phyloP scores from a whole-genome alignment of 305 asterid species.

The Rubia tinctorum region DNA sequence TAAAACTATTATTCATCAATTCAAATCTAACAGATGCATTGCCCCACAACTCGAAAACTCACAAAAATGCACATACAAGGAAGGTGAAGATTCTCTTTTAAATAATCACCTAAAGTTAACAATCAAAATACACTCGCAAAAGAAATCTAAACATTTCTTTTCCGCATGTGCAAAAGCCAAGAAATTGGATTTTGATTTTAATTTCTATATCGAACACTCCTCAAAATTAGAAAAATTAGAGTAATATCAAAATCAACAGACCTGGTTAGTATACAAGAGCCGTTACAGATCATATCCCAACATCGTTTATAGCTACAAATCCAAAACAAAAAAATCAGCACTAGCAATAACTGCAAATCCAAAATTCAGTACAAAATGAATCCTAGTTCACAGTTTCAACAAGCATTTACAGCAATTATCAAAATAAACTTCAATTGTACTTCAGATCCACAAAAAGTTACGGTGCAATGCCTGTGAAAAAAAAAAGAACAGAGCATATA shows the following conservation, averaged over 20 bases:
- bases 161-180: not conserved
- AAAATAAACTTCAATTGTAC: not conserved
- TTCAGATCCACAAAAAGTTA: not conserved
- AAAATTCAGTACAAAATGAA: not conserved
- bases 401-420: not conserved
- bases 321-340: too few species aligned
- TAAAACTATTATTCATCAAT: not conserved
- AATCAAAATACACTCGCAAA: not conserved
- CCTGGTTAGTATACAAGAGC: too few species aligned
- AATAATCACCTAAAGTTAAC: not conserved
- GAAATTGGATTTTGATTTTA: not conserved
- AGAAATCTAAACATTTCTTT: not conserved
- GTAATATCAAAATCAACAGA: not conserved
- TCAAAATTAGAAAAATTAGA: too few species aligned
- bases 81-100: too few species aligned
- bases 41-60: not conserved
- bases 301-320: too few species aligned
- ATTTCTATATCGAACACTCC: too few species aligned
- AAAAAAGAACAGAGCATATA: slow-evolving; percentile 13
- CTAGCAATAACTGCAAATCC: not conserved
- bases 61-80: too few species aligned
- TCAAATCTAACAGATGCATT: not conserved
- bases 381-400: not conserved
- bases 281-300: too few species aligned
- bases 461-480: not conserved